These are phyloP conservation scores for Claviceps humidiphila DNA, from an alignment of 2,329 filamentous ascomycete species.

Conservation along the genomic window DNA sequence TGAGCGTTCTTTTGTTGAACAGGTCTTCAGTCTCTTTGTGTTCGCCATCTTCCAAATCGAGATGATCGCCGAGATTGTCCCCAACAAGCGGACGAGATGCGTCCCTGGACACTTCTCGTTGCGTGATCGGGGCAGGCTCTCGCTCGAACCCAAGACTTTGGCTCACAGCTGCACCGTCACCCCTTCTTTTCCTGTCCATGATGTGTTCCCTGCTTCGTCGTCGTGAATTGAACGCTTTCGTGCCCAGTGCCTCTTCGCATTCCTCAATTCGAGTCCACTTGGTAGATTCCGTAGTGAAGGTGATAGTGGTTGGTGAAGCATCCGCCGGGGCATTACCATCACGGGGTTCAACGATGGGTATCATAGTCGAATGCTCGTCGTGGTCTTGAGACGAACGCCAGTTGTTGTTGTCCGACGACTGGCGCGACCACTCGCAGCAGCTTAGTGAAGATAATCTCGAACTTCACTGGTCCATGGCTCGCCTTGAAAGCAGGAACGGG, in stretches of 20 bases:
- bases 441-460: not conserved
- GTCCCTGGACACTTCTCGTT: not conserved
- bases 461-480: not conserved
- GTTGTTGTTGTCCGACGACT: not conserved
- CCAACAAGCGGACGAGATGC: not conserved
- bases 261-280: slow-evolving; percentile 1
- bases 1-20: not conserved
- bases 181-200: not conserved
- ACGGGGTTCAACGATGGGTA: not conserved
- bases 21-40: not conserved
- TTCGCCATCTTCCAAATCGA: not conserved
- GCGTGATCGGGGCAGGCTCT: not conserved
- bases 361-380: slow-evolving; percentile 1
- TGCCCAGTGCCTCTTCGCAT: not conserved
- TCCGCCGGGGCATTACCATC: not conserved
- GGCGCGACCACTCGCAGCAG: not conserved
- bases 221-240: not conserved
- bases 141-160: not conserved
- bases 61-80: not conserved
- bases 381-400: not conserved
- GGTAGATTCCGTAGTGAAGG: slow-evolving; percentile 1
- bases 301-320: not conserved
- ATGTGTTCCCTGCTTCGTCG: slow-evolving; percentile 1
- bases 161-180: not conserved
- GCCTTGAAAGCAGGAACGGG: not conserved